These are phyloP conservation scores for Cyberlindnera maritima DNA, from an alignment of 805 yeast genomes.

Conservation along the genomic window DNA sequence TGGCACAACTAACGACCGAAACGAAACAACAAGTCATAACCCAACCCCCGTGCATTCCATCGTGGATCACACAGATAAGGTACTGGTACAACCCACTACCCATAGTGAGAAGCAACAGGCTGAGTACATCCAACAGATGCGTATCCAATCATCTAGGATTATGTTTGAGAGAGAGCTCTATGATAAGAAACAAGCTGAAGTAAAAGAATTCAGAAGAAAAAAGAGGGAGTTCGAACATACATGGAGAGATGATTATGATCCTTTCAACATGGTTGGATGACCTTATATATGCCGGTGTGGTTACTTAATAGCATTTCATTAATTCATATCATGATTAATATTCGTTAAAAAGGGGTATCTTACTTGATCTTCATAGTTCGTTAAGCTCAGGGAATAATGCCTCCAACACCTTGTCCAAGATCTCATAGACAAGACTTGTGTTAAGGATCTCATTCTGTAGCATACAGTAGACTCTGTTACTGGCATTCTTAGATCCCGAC, in stretches of 20 bases:
- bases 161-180: background rate
- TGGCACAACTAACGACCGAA: background rate
- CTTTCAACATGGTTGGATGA: background rate
- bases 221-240: background rate
- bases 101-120: background rate
- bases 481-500: conserved; percentile 60
- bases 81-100: too few relatives aligned
- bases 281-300: too few relatives aligned
- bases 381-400: conserved; percentile 32
- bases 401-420: conserved; percentile 55
- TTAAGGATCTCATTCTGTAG: conserved; percentile 73
- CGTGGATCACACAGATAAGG: too few relatives aligned
- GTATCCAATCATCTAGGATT: background rate
- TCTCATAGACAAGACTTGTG: conserved; percentile 54
- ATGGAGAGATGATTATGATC: background rate
- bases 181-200: background rate
- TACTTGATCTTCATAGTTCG: background rate
- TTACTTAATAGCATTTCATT: too few relatives aligned
- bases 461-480: conserved; percentile 56
- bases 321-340: background rate
- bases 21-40: background rate
- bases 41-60: background rate
- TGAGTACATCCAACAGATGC: background rate
- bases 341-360: background rate
- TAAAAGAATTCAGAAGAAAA: background rate